Evolutionary conservation across 2,329 filamentous ascomycete species (phyloP).

Genomic region (Aspergillus felis): DNA sequence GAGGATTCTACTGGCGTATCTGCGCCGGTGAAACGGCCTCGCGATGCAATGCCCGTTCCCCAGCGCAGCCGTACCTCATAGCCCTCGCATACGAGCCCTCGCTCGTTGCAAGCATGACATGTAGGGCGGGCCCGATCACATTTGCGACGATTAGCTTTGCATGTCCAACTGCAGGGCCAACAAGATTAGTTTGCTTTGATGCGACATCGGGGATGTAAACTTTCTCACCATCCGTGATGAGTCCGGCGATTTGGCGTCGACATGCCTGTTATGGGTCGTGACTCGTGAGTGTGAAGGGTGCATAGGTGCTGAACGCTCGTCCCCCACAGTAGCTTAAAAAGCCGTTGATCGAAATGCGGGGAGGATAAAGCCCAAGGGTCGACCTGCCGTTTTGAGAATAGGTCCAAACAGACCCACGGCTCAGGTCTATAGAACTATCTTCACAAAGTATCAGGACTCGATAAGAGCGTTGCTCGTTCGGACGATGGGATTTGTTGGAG

Average conservation of each 20-base stretch:
- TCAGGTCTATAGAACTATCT: background rate
- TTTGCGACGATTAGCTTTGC: constrained; percentile 25
- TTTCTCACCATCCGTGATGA: constrained; percentile 17
- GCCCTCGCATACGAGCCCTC: constrained; percentile 25
- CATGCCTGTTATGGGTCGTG: constrained; percentile 13
- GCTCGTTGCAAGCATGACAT: constrained; percentile 21
- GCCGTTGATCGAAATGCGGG: constrained; percentile 4
- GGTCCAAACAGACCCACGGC: background rate
- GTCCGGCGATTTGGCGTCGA: constrained; percentile 24
- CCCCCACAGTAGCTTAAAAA: background rate
- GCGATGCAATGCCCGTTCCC: constrained; percentile 30
- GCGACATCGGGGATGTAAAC: too few relatives aligned
- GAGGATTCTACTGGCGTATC: constrained; percentile 22
- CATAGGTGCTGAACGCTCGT: background rate
- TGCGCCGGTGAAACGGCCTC: constrained; percentile 28
- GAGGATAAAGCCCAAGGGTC: constrained; percentile 12
- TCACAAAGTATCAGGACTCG: too few relatives aligned
- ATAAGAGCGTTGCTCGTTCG: background rate
- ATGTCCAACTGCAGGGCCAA: constrained; percentile 22
- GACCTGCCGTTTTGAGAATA: constrained; percentile 13
- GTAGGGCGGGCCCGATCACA: constrained; percentile 25
- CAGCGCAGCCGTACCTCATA: constrained; percentile 29
- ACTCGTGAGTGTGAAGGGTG: background rate
- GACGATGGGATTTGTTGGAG: too few relatives aligned
- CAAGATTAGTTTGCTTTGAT: background rate